A percentile compares a stretch with the other conserved stretches of the same genome.
These are phyloP conservation scores for Aspergillus ruber DNA, from an alignment of 2,329 filamentous ascomycete species.

Conservation along the genomic window DNA sequence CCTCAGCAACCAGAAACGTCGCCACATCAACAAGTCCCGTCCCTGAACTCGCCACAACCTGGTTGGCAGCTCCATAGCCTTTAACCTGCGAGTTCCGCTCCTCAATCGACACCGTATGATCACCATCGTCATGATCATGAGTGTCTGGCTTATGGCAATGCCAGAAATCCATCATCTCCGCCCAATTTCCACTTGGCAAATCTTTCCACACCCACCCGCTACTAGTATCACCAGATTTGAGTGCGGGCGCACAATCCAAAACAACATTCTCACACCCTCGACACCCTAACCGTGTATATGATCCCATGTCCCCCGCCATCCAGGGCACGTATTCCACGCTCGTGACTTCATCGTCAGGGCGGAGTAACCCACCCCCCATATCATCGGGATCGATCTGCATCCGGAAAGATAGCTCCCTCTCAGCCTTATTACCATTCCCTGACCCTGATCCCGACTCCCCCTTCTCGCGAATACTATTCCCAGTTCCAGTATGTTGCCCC, in stretches of 20 bases:
- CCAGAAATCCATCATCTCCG: constrained; percentile 99
- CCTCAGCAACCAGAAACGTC: constrained; percentile 63
- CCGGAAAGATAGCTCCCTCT: constrained; percentile 46
- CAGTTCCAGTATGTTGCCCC: constrained; percentile 1
- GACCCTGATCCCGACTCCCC: constrained; percentile 11
- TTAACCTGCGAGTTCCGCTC: constrained; percentile 51
- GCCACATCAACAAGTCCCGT: constrained; percentile 75
- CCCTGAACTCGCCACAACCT: constrained; percentile 58
- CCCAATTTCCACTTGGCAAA: constrained; percentile 93
- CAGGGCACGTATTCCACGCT: constrained; percentile 30
- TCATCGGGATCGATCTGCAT: constrained; percentile 42
- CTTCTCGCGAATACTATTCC: background rate
- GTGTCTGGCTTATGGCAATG: constrained; percentile 87
- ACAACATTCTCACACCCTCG: constrained; percentile 28
- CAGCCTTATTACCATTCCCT: constrained; percentile 4
- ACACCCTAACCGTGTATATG: constrained; percentile 31
- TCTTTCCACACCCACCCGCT: constrained; percentile 68
- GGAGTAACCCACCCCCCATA: background rate
- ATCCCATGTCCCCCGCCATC: constrained; percentile 32
- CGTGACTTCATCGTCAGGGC: constrained; percentile 16
- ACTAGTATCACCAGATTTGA: background rate
- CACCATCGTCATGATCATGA: constrained; percentile 38
- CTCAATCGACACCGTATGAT: constrained; percentile 28
- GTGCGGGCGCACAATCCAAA: constrained; percentile 14
- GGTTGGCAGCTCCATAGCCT: constrained; percentile 78